Conservation (phyloP, 225 moss, liverwort and hornwort species). For the Polytrichum commune region DNA sequence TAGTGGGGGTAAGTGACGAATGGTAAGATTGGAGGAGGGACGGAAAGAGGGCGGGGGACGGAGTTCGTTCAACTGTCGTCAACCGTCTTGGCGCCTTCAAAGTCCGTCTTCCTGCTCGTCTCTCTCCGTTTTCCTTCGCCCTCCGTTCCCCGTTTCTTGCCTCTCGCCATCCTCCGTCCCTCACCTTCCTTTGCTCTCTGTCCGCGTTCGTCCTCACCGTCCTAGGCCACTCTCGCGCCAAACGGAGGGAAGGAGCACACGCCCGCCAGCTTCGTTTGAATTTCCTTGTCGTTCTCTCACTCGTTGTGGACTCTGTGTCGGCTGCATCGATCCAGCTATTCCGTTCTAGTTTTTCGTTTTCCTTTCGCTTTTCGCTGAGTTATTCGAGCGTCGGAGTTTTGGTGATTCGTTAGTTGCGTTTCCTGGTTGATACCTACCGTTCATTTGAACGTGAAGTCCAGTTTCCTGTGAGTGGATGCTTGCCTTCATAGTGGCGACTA, state of each 20-base stretch:
- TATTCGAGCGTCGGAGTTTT: no score
- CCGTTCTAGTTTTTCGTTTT: no score
- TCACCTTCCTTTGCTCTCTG: background rate
- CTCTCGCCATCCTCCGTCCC: background rate
- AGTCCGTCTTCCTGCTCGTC: conserved; percentile 15
- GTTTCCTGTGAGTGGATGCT: no score
- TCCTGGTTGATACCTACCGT: no score
- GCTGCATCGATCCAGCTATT: no score
- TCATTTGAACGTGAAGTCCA: no score
- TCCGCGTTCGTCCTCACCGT: background rate
- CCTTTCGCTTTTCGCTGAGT: no score
- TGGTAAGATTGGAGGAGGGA: conserved; percentile 18
- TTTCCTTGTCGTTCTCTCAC: background rate
- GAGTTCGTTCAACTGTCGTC: conserved; percentile 66
- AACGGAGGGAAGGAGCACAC: background rate
- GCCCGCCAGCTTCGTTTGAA: background rate
- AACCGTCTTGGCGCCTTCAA: conserved; percentile 37
- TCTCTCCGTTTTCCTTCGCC: conserved; percentile 25
- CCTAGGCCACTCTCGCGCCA: no score
- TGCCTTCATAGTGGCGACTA: no score
- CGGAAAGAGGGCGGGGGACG: conserved; percentile 27
- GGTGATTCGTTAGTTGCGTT: no score
- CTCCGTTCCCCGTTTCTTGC: conserved; percentile 15
- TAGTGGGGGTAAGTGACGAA: conserved; percentile 10
- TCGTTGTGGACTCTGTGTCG: no score